Evolutionary conservation across 2,329 filamentous ascomycete species (phyloP), one percentile per base, ranked within the genome.

Genomic region (Mycosphaerella arachidis): DNA sequence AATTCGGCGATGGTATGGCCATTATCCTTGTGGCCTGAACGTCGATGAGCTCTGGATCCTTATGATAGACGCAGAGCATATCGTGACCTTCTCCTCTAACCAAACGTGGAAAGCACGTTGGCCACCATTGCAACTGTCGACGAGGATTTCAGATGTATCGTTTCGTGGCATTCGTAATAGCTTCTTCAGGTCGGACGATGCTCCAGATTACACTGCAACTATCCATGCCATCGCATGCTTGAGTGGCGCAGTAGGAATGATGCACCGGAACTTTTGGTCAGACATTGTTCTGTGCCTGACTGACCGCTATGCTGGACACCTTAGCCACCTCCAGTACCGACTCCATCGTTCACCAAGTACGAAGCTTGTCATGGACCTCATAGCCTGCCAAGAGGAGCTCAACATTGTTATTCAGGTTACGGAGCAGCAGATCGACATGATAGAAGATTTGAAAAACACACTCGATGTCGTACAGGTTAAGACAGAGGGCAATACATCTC

Each of bases 351-450:
- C 72, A 24, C 75, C 76, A 2, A 77, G 73, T 40, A 77, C 76
- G 6, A 77, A 76, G 53, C 67, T 78, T 2, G 75, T 78, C 8
- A 77, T 77, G 74, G 75, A 78, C 59, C 71, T 78, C 3, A 70
- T 78, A 1, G 74, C 77, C 40, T 75, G 75, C 10, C 76, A 78
- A 59, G 76, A 78, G 66, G 75, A 78, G 58, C 67, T 78, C 2
- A 77, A 77, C 58, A 77, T 78, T 33, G 74, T 78, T 29, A 75
- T 77, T n/a, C 72, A 76, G 16, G 74, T 78, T 43, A 77, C 72
- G 60, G 71, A 77, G 52, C 72, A 77, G 58, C 76, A 78, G 54
- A 71, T 76, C 20, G 72, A 77, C 10, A 67, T 77, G 6, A 71
- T 77, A 31, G 60, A 62, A 1, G 67, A 68, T 29, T 59, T 78